phyloP scores from a whole-genome alignment of 2,329 filamentous ascomycete species.

The Exophiala calicioides region DNA sequence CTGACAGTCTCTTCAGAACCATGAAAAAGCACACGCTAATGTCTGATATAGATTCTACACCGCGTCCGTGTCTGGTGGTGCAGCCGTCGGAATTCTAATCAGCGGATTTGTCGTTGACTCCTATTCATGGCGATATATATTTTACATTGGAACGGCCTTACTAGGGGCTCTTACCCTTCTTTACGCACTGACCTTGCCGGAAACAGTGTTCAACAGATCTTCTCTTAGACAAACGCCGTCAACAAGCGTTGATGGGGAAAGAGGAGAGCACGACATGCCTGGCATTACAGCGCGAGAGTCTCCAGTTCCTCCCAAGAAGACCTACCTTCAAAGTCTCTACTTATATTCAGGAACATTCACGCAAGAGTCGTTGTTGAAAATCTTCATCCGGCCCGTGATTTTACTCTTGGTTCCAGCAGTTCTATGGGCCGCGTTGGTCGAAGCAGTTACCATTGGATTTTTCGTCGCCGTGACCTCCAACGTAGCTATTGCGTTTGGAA shows the following conservation, averaged over 20 bases:
- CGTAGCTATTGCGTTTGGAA: slow-evolving; percentile 34
- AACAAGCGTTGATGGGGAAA: no score
- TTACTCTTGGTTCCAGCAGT: slow-evolving; percentile 56
- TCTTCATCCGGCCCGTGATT: slow-evolving; percentile 53
- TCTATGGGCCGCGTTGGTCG: slow-evolving; percentile 57
- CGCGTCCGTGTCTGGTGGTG: slow-evolving; percentile 32
- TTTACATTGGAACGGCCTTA: slow-evolving; percentile 52
- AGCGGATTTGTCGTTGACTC: slow-evolving; percentile 38
- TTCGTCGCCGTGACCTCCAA: slow-evolving; percentile 42
- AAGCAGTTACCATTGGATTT: slow-evolving; percentile 59
- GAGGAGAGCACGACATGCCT: no score
- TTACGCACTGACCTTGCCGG: slow-evolving; percentile 57
- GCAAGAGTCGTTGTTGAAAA: slow-evolving; percentile 49
- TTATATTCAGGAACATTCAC: slow-evolving; percentile 49
- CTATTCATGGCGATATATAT: slow-evolving; percentile 38
- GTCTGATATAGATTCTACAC: no score
- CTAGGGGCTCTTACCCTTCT: slow-evolving; percentile 52
- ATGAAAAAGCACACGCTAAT: no score
- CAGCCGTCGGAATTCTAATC: slow-evolving; percentile 36
- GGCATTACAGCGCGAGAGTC: not conserved
- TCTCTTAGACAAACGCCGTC: slow-evolving; percentile 9
- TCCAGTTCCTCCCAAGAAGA: slow-evolving; percentile 27
- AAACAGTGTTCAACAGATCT: slow-evolving; percentile 52
- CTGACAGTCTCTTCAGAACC: no score
- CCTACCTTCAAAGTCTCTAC: slow-evolving; percentile 41